These are phyloP conservation scores for Pulveroboletus sp. DNA, from an alignment of 768 basidiomycete species.

Conservation along the genomic window DNA sequence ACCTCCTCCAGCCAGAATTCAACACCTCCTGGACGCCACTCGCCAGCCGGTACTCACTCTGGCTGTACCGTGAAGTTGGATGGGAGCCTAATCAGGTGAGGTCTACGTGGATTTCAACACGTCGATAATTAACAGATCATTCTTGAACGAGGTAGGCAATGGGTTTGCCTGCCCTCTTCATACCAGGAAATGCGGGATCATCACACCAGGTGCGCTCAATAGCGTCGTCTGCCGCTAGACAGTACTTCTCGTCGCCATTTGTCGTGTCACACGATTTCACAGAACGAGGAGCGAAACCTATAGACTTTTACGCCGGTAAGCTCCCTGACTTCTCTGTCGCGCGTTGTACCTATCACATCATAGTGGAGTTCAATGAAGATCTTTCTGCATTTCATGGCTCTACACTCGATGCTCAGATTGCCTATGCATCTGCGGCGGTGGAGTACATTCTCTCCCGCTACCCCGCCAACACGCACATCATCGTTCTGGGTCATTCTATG, in stretches of 20 bases:
- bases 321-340: neutral
- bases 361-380: slow-evolving; percentile 94
- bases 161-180: slow-evolving; percentile 88
- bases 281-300: slow-evolving; percentile 41
- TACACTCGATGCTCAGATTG: slow-evolving; percentile 77
- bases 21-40: slow-evolving; percentile 67
- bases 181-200: slow-evolving; percentile 96
- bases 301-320: slow-evolving; percentile 88
- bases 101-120: slow-evolving; percentile 2
- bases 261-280: slow-evolving; percentile 50
- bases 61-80: slow-evolving; percentile 84
- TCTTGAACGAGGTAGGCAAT: slow-evolving; percentile 20
- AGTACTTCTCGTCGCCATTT: slow-evolving; percentile 65
- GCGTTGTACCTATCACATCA: neutral
- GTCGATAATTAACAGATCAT: neutral
- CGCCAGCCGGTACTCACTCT: slow-evolving; percentile 74
- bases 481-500: slow-evolving; percentile 94
- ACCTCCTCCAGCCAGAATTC: slow-evolving; percentile 66
- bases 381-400: slow-evolving; percentile 92
- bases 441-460: slow-evolving; percentile 78
- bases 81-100: slow-evolving; percentile 68
- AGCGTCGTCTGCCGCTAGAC: slow-evolving; percentile 83
- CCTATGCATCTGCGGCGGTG: slow-evolving; percentile 68
- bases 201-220: slow-evolving; percentile 92
- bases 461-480: slow-evolving; percentile 54